These are phyloP conservation scores for Suhomyces vadensis DNA, from an alignment of 805 yeast genomes.

Conservation along the genomic window DNA sequence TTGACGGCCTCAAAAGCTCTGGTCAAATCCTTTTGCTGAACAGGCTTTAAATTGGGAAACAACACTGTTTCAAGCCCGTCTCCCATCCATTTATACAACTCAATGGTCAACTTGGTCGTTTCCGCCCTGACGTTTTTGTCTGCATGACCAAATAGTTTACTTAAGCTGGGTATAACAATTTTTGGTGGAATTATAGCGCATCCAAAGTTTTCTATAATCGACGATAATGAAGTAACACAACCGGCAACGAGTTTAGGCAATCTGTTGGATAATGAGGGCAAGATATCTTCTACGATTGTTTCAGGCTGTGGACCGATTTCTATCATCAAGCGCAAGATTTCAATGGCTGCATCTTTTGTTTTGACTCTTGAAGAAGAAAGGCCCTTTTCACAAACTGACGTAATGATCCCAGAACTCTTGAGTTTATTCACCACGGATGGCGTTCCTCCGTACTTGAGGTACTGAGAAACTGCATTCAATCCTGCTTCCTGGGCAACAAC, in stretches of 20 bases:
- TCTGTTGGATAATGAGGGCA: conserved; percentile 61
- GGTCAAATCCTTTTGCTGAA: conserved; percentile 82
- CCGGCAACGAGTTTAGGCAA: conserved; percentile 81
- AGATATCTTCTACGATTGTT: conserved; percentile 62
- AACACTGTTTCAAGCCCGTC: conserved; percentile 56
- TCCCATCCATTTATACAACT: conserved; percentile 75
- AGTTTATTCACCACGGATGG: conserved; percentile 40
- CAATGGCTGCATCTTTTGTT: conserved; percentile 66
- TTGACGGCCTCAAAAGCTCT: conserved; percentile 61
- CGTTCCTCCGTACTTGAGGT: conserved; percentile 57
- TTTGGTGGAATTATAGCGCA: conserved; percentile 58
- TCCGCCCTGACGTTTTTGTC: conserved; percentile 85
- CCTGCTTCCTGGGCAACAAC: conserved; percentile 93
- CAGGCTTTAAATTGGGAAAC: conserved; percentile 78
- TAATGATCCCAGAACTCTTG: conserved; percentile 42
- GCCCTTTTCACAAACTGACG: conserved; percentile 77
- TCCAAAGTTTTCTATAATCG: conserved; percentile 63
- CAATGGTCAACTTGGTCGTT: conserved; percentile 66
- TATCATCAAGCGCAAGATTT: conserved; percentile 59
- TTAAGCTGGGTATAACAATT: conserved; percentile 54
- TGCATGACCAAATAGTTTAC: conserved; percentile 78
- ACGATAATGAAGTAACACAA: conserved; percentile 54
- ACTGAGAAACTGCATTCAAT: conserved; percentile 52
- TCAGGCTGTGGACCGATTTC: conserved; percentile 65
- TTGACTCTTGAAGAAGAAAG: conserved; percentile 71